These are phyloP conservation scores for Dothistroma pini DNA, from an alignment of 2,329 filamentous ascomycete genomes.

Conservation along the genomic window DNA sequence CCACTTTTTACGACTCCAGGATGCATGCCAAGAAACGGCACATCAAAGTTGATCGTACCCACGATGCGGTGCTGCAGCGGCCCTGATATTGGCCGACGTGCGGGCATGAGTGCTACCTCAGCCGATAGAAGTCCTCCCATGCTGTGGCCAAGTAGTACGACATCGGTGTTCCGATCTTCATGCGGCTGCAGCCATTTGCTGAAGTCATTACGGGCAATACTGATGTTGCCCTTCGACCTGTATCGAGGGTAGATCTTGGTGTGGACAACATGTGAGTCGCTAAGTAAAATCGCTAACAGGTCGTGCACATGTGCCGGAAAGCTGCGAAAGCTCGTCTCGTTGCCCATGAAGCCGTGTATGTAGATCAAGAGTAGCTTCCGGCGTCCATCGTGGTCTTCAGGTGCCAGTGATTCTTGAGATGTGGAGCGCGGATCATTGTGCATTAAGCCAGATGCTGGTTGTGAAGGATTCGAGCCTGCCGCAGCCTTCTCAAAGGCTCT, in stretches of 20 bases:
- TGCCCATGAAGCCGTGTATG: slow-evolving; percentile 87
- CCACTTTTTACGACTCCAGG: slow-evolving; percentile 82
- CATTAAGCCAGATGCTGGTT: slow-evolving; percentile 4
- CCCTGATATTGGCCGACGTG: slow-evolving; percentile 28
- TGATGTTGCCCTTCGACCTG: slow-evolving; percentile 68
- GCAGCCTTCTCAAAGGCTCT: slow-evolving; percentile 18
- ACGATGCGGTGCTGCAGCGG: slow-evolving; percentile 70
- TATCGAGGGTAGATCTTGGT: slow-evolving; percentile 83
- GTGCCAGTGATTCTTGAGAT: slow-evolving; percentile 46
- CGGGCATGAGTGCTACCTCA: slow-evolving; percentile 65
- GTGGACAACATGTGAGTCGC: slow-evolving; percentile 73
- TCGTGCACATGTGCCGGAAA: slow-evolving; percentile 86
- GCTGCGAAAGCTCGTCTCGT: slow-evolving; percentile 79
- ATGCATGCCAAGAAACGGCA: slow-evolving; percentile 83
- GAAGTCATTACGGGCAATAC: slow-evolving; percentile 75
- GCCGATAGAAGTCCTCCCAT: slow-evolving; percentile 83
- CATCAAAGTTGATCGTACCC: slow-evolving; percentile 78
- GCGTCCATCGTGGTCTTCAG: slow-evolving; percentile 33
- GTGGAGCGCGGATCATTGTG: slow-evolving; percentile 42
- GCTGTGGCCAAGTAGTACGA: slow-evolving; percentile 80
- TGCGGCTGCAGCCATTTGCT: slow-evolving; percentile 78
- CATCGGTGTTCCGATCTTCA: slow-evolving; percentile 68
- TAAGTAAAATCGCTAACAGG: slow-evolving; percentile 62
- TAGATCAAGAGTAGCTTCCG: slow-evolving; percentile 71
- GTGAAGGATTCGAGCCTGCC: background rate